Conservation (phyloP, 2,329 filamentous ascomycete genomes). For the Stromatinia cepivora region DNA sequence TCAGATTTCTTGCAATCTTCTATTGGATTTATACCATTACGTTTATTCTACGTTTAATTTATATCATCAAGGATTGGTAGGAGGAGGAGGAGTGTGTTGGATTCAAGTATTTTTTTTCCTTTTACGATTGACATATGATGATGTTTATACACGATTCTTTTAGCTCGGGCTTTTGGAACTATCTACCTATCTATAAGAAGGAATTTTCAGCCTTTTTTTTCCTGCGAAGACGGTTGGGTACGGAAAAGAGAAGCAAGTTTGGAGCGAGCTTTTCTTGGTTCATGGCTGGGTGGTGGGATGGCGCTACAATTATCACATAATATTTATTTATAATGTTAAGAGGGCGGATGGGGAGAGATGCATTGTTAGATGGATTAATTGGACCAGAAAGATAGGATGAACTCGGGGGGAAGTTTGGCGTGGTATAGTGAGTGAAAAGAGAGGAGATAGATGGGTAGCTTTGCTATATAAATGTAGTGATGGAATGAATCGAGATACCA, state of each 20-base stretch:
- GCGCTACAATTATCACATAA: not conserved
- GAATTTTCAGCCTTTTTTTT: not conserved
- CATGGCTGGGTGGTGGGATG: not conserved
- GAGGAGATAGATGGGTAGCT: not conserved
- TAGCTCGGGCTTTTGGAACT: slow-evolving; percentile 5
- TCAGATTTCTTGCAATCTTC: not conserved
- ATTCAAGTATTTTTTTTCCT: not conserved
- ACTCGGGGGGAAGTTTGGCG: not conserved
- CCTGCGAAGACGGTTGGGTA: not conserved
- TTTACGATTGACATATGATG: slow-evolving; percentile 20
- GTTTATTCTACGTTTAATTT: not conserved
- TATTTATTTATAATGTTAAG: not conserved
- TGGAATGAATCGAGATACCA: not conserved
- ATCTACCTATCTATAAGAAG: not conserved
- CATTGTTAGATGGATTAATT: not conserved
- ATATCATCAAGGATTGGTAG: not conserved
- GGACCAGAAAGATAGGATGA: not conserved
- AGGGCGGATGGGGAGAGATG: not conserved
- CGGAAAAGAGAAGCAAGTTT: not conserved
- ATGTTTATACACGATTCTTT: slow-evolving; percentile 23
- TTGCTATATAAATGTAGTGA: not conserved
- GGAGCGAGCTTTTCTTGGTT: not conserved
- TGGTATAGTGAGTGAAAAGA: not conserved
- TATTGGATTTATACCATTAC: slow-evolving; percentile 15
- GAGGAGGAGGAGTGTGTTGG: not conserved